phyloP scores from a whole-genome alignment of 495 filamentous ascomycete species.

The Talaromyces borbonicus region DNA sequence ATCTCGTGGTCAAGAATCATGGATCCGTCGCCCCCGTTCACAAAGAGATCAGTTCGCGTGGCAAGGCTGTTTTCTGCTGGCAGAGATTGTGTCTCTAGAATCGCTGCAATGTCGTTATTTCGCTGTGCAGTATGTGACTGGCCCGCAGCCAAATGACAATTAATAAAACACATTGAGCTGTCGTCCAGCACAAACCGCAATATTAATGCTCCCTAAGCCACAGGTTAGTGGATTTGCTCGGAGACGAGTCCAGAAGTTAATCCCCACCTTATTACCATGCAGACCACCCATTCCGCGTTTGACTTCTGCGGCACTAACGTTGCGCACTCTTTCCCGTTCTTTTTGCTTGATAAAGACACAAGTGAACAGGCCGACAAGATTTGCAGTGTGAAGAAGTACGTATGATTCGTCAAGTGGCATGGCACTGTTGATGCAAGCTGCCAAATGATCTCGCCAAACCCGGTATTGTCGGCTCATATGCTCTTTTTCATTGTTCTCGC shows the following conservation, averaged over 20 bases:
- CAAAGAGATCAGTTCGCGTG: conserved; percentile 62
- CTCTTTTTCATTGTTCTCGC: conserved; percentile 77
- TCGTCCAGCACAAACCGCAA: conserved; percentile 87
- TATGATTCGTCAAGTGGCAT: conserved; percentile 76
- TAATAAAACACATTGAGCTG: conserved; percentile 88
- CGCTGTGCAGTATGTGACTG: conserved; percentile 82
- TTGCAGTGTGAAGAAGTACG: conserved; percentile 75
- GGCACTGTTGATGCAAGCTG: conserved; percentile 66
- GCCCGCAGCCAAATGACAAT: conserved; percentile 93
- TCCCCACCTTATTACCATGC: conserved; percentile 79
- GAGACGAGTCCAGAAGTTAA: background rate
- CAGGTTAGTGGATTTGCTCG: background rate
- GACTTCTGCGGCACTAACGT: conserved; percentile 69
- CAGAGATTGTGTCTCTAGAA: conserved; percentile 68
- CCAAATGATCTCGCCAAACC: conserved; percentile 85
- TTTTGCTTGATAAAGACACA: conserved; percentile 86
- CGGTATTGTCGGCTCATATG: conserved; percentile 97
- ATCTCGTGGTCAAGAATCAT: conserved; percentile 98
- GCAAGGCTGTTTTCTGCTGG: conserved; percentile 53
- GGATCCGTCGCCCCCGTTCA: conserved; percentile 83
- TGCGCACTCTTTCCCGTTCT: conserved; percentile 62
- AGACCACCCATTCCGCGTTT: conserved; percentile 91
- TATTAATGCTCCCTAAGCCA: conserved; percentile 71
- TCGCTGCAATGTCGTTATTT: conserved; percentile 86
- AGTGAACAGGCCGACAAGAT: conserved; percentile 87